Conservation (phyloP, 192 early-diverging fungal genomes). For the Gigaspora rosea region DNA sequence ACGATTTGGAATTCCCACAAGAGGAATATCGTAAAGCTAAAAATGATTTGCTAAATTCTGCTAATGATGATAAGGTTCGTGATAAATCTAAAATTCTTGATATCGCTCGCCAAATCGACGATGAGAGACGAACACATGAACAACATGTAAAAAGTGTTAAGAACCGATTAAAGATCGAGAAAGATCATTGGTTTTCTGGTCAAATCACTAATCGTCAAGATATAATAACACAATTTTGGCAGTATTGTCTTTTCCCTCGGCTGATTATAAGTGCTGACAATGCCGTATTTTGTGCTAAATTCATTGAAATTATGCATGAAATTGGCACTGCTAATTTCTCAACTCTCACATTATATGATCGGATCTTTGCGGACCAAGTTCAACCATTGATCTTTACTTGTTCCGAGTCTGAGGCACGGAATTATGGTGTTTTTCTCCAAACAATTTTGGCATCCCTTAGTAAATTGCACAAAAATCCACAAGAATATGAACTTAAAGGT, state of each 20-base stretch:
- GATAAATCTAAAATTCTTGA: constrained; percentile 30
- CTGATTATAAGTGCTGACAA: constrained; percentile 64
- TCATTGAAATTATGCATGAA: constrained; percentile 70
- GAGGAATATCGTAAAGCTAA: constrained; percentile 52
- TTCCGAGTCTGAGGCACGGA: constrained; percentile 75
- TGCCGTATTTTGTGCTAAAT: constrained; percentile 75
- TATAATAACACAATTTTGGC: constrained; percentile 54
- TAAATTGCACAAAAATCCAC: constrained; percentile 54
- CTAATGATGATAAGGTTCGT: constrained; percentile 56
- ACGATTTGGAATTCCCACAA: constrained; percentile 72
- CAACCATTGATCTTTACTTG: constrained; percentile 45
- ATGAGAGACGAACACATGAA: constrained; percentile 32
- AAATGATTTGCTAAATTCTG: background rate
- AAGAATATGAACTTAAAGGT: constrained; percentile 56
- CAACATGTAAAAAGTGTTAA: constrained; percentile 32
- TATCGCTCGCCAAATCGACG: constrained; percentile 17
- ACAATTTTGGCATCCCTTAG: constrained; percentile 58
- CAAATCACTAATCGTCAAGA: constrained; percentile 45
- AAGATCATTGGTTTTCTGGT: constrained; percentile 49
- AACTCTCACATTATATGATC: constrained; percentile 70
- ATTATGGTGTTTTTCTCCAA: constrained; percentile 70
- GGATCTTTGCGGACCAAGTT: constrained; percentile 38
- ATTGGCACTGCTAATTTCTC: constrained; percentile 71
- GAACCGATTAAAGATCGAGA: constrained; percentile 46
- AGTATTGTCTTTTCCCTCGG: constrained; percentile 76